Conservation (phyloP, 164 flowering plant species). For the Annona squamosa region DNA sequence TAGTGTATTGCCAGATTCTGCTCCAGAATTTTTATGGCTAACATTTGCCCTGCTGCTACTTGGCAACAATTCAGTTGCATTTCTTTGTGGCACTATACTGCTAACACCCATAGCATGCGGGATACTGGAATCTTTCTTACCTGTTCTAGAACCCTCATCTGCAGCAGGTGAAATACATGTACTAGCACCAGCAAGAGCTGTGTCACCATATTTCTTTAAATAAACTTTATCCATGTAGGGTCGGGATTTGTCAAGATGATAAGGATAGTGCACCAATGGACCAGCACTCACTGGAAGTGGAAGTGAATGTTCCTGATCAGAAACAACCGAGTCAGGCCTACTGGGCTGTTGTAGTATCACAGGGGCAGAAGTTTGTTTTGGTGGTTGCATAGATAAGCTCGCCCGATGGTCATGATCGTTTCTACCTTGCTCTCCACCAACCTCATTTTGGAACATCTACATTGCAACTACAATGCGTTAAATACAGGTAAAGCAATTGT, state of each 20-base stretch:
- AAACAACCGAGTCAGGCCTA: constrained; percentile 35
- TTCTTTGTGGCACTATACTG: constrained; percentile 25
- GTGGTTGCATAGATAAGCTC: constrained; percentile 36
- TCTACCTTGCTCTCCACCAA: constrained; percentile 48
- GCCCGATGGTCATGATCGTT: constrained; percentile 48
- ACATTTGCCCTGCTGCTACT: constrained; percentile 37
- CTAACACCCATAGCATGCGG: constrained; percentile 38
- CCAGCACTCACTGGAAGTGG: constrained; percentile 35
- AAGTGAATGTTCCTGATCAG: constrained; percentile 50
- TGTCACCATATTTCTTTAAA: constrained; percentile 44
- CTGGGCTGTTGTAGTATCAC: constrained; percentile 34
- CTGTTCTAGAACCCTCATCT: constrained; percentile 98
- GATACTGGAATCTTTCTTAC: constrained; percentile 77
- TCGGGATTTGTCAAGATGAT: constrained; percentile 38
- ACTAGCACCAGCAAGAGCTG: constrained; percentile 23
- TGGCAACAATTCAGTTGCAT: constrained; percentile 25
- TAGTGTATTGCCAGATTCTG: constrained; percentile 38
- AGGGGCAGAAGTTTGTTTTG: constrained; percentile 36
- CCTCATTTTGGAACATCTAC: constrained; percentile 53
- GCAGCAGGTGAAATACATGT: constrained; percentile 65
- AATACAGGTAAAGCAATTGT: no score
- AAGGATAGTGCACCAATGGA: constrained; percentile 32
- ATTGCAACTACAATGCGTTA: constrained; percentile 1
- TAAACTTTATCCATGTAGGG: constrained; percentile 40
- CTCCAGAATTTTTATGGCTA: constrained; percentile 28